Conservation (phyloP, 169 alveolate species). For the Plasmodium yoelii region DNA sequence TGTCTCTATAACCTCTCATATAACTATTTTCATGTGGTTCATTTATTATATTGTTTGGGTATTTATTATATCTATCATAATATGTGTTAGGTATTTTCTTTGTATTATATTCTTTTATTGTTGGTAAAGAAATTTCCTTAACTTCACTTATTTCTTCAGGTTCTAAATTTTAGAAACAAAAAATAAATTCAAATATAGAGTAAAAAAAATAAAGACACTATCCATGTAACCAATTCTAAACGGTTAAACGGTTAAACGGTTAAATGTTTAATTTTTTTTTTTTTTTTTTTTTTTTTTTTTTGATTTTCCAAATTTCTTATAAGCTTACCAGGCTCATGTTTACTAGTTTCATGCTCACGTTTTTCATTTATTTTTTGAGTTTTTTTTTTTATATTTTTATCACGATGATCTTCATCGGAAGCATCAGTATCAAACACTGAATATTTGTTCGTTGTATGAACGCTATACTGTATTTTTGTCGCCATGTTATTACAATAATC, state of each 20-base stretch:
- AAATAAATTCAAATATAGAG: background rate
- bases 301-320: background rate
- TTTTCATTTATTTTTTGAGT: conserved; percentile 17
- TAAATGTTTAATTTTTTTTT: too few species aligned
- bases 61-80: conserved; percentile 59
- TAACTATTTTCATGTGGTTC: conserved; percentile 29
- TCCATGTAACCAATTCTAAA: too few species aligned
- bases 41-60: conserved; percentile 9
- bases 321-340: conserved; percentile 28
- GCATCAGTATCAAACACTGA: conserved; percentile 69
- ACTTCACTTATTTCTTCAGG: conserved; percentile 3
- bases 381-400: conserved; percentile 15
- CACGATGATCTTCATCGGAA: conserved; percentile 39
- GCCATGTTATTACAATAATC: conserved; percentile 28
- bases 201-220: too few species aligned
- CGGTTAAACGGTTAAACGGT: too few species aligned
- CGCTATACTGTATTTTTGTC: conserved; percentile 49
- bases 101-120: conserved; percentile 22
- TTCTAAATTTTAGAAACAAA: background rate
- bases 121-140: conserved; percentile 15
- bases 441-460: conserved; percentile 72
- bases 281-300: too few species aligned
- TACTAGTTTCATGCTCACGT: conserved; percentile 9
- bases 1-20: conserved; percentile 40
- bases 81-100: conserved; percentile 13